phyloP scores from a whole-genome alignment of 495 filamentous ascomycete genomes.

The Mycothermus thermophilus region DNA sequence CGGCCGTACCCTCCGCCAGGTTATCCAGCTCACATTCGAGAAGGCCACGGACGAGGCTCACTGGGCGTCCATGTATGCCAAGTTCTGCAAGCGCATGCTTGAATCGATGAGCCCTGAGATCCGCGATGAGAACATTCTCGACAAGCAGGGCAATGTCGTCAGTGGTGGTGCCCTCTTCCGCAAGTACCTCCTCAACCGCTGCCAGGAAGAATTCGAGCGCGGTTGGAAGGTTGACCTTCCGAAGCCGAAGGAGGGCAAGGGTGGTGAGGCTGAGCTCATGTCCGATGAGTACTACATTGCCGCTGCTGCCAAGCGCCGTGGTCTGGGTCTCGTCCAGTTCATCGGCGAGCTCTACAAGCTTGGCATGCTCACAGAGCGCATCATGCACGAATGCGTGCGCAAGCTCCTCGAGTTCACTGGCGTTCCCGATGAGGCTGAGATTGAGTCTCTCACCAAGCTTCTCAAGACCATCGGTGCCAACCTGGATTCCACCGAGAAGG shows the following conservation, averaged over 20 bases:
- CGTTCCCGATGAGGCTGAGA: slow-evolving; percentile 84
- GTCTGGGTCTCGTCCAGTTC: slow-evolving; percentile 95
- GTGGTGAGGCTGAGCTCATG: slow-evolving; percentile 61
- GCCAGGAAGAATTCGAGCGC: slow-evolving; percentile 97
- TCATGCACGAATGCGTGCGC: slow-evolving; percentile 98
- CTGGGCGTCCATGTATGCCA: slow-evolving; percentile 98
- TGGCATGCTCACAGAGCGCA: slow-evolving; percentile 93
- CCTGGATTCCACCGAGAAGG: slow-evolving; percentile 69
- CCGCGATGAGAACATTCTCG: slow-evolving; percentile 80
- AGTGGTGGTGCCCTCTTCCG: slow-evolving; percentile 88
- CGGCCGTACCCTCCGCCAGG: slow-evolving; percentile 86
- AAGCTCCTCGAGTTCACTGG: slow-evolving; percentile 94
- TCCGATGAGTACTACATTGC: slow-evolving; percentile 96
- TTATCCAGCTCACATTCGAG: slow-evolving; percentile 97
- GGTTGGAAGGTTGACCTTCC: slow-evolving; percentile 91
- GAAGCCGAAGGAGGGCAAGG: slow-evolving; percentile 68
- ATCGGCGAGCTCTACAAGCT: slow-evolving; percentile 99
- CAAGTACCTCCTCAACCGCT: slow-evolving; percentile 96
- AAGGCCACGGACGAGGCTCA: slow-evolving; percentile 98
- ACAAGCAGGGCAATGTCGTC: slow-evolving; percentile 75
- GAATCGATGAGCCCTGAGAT: slow-evolving; percentile 91
- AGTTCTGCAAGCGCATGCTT: slow-evolving; percentile 96
- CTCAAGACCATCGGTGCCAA: slow-evolving; percentile 80
- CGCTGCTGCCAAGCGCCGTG: slow-evolving; percentile 90
- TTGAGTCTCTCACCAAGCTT: slow-evolving; percentile 87